A percentile compares a stretch with the other conserved stretches of the same genome.
These are phyloP conservation scores for Coleophoma crateriformis DNA, from an alignment of 2,329 filamentous ascomycete species.

Conservation along the genomic window DNA sequence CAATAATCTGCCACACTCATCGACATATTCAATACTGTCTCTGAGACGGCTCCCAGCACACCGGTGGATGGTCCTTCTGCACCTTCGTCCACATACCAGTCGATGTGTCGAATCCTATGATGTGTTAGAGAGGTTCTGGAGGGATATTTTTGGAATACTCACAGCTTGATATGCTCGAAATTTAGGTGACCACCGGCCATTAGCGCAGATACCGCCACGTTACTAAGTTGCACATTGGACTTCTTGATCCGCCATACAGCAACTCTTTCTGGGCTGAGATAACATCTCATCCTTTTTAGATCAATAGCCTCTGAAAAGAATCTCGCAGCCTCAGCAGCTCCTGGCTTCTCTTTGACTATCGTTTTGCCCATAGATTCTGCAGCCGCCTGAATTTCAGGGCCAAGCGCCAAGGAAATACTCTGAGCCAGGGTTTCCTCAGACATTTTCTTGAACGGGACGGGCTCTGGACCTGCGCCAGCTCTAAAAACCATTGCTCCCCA, in stretches of 20 bases:
- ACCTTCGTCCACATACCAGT: slow-evolving; percentile 22
- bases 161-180: slow-evolving; percentile 14
- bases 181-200: slow-evolving; percentile 40
- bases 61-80: slow-evolving; percentile 12
- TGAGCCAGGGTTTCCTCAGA: slow-evolving; percentile 58
- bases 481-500: slow-evolving; percentile 67
- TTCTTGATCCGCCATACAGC: slow-evolving; percentile 39
- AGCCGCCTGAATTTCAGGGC: slow-evolving; percentile 50
- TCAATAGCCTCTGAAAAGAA: slow-evolving; percentile 50
- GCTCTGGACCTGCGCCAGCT: slow-evolving; percentile 58
- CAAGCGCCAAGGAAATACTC: slow-evolving; percentile 62
- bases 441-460: slow-evolving; percentile 64
- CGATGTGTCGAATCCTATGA: slow-evolving; percentile 12
- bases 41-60: slow-evolving; percentile 12
- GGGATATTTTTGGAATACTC: neutral
- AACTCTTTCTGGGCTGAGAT: slow-evolving; percentile 38
- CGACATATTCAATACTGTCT: slow-evolving; percentile 7
- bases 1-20: slow-evolving; percentile 9
- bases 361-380: slow-evolving; percentile 52
- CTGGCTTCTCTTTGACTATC: slow-evolving; percentile 58
- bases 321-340: slow-evolving; percentile 57
- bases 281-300: slow-evolving; percentile 59
- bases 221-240: slow-evolving; percentile 54
- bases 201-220: slow-evolving; percentile 58
- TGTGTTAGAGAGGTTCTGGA: neutral